Conservation (phyloP, 2,329 filamentous ascomycete genomes). For the Hirsutella thompsonii region DNA sequence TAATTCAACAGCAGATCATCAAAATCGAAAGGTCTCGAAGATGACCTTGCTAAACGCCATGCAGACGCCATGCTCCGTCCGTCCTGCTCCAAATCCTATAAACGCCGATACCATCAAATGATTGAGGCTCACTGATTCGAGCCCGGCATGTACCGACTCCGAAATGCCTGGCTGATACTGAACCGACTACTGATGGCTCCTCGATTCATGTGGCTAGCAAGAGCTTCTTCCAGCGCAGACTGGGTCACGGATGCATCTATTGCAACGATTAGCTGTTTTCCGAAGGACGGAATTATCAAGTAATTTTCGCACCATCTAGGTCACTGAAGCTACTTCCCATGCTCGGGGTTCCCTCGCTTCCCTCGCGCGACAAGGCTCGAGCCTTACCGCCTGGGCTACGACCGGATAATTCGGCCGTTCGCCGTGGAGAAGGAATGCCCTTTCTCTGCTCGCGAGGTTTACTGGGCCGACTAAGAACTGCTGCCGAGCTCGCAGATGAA, state of each 20-base stretch:
- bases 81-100: too few species aligned
- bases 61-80: too few species aligned
- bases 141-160: slow-evolving; percentile 43
- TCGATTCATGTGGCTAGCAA: slow-evolving; percentile 42
- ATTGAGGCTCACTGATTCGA: slow-evolving; percentile 13
- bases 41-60: too few species aligned
- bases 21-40: too few species aligned
- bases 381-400: slow-evolving; percentile 38
- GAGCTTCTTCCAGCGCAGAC: slow-evolving; percentile 65
- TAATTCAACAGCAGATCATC: too few species aligned
- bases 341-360: slow-evolving; percentile 62
- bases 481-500: slow-evolving; percentile 45
- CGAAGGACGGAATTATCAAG: slow-evolving; percentile 1
- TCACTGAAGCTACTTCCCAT: slow-evolving; percentile 84
- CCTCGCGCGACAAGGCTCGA: slow-evolving; percentile 41
- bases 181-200: slow-evolving; percentile 31
- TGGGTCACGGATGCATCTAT: slow-evolving; percentile 69
- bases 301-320: slow-evolving; percentile 48
- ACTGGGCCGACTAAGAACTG: slow-evolving; percentile 20
- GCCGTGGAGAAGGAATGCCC: slow-evolving; percentile 40
- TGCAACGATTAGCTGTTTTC: neutral
- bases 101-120: neutral
- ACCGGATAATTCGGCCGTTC: slow-evolving; percentile 43
- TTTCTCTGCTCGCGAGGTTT: slow-evolving; percentile 19
- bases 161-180: slow-evolving; percentile 55